These are phyloP conservation scores for Seminavis robusta DNA, from an alignment of 108 stramenopile genomes.

Conservation along the genomic window DNA sequence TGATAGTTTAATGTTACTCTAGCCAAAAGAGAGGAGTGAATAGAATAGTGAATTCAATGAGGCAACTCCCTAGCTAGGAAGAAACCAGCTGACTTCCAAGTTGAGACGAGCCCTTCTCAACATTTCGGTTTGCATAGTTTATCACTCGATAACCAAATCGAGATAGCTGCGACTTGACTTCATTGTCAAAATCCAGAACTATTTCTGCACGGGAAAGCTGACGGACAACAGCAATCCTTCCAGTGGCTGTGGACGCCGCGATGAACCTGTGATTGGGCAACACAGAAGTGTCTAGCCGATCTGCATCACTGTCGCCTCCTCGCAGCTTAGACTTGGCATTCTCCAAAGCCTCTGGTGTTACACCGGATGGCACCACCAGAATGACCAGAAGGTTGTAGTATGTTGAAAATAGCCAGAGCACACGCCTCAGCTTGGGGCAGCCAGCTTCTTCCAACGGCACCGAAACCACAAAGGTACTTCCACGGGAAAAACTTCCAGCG, in stretches of 20 bases:
- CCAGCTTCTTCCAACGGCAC: slow-evolving; percentile 12
- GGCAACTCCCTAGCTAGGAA: too few species aligned
- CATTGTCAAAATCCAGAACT: slow-evolving; percentile 17
- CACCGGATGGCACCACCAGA: slow-evolving; percentile 2
- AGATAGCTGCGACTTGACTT: slow-evolving; percentile 8
- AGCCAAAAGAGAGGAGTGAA: too few species aligned
- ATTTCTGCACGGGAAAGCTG: slow-evolving; percentile 15
- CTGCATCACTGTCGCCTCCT: background rate
- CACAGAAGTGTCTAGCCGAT: background rate
- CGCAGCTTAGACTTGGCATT: background rate
- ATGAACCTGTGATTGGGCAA: slow-evolving; percentile 22
- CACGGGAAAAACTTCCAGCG: slow-evolving; percentile 9
- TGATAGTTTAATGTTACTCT: too few species aligned
- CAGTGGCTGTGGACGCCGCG: slow-evolving; percentile 4
- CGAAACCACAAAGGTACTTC: slow-evolving; percentile 13
- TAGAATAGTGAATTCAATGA: too few species aligned
- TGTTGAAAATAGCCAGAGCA: slow-evolving; percentile 18
- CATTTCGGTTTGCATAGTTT: slow-evolving; percentile 6
- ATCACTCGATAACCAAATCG: slow-evolving; percentile 18
- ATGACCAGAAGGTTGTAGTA: slow-evolving; percentile 22
- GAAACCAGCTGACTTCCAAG: too few species aligned
- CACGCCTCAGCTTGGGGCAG: slow-evolving; percentile 11
- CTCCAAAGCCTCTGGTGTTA: too few species aligned
- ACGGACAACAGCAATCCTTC: slow-evolving; percentile 19
- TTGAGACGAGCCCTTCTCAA: too few species aligned